Evolutionary conservation across 345 rosid species (phyloP).

Genomic region (Pugionium dolabratum): DNA sequence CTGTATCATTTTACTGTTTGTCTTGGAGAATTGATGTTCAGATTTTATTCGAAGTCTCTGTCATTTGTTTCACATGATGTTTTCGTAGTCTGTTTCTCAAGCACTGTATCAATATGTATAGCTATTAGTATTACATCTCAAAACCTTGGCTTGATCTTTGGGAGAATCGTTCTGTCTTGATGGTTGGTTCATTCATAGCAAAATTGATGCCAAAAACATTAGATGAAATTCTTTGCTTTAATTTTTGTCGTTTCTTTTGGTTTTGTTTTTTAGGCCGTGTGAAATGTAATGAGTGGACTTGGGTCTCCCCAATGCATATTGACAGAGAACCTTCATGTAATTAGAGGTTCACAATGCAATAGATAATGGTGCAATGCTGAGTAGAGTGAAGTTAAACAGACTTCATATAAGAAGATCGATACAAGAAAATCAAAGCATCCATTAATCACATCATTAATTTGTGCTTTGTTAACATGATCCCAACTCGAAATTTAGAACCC

Average conservation of each 20-base stretch:
- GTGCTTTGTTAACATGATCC: conserved; percentile 8
- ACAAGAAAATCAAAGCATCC: conserved; percentile 24
- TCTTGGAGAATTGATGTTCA: neutral
- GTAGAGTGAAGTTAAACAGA: neutral
- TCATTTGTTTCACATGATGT: neutral
- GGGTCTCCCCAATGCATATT: neutral
- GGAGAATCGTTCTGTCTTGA: neutral
- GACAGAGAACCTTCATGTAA: neutral
- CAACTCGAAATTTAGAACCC: conserved; percentile 3
- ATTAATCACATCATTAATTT: conserved; percentile 14
- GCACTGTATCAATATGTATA: neutral
- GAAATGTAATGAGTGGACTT: too few relatives aligned
- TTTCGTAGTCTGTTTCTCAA: neutral
- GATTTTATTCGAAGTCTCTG: neutral
- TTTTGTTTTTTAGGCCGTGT: too few relatives aligned
- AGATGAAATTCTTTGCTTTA: too few relatives aligned
- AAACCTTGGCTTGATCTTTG: neutral
- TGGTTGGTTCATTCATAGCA: too few relatives aligned
- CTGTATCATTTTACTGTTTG: too few relatives aligned
- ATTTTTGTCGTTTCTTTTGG: too few relatives aligned
- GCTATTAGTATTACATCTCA: neutral
- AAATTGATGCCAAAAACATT: too few relatives aligned
- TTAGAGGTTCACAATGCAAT: neutral
- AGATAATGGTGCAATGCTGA: conserved; percentile 3
- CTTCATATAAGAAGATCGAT: neutral